Conservation (phyloP, 805 yeast species). For the Cyberlindnera mrakii region DNA sequence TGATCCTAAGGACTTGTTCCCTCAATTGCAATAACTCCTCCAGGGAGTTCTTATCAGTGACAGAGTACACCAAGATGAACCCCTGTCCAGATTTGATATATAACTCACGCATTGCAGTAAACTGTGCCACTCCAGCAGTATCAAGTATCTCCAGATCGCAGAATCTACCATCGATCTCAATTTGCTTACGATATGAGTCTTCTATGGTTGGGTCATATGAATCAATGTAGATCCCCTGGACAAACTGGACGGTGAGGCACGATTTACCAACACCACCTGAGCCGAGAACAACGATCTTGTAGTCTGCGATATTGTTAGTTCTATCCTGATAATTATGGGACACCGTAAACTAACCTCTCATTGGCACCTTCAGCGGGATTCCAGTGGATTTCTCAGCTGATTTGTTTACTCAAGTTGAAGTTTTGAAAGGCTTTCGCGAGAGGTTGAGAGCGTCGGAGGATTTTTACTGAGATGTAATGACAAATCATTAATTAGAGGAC, state of each 20-base stretch:
- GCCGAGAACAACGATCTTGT: constrained; percentile 86
- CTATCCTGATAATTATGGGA: not conserved
- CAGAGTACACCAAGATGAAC: constrained; percentile 79
- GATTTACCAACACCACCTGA: constrained; percentile 98
- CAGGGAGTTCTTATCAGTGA: constrained; percentile 70
- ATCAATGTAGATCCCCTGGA: constrained; percentile 84
- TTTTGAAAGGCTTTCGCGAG: not conserved
- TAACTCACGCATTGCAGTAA: constrained; percentile 90
- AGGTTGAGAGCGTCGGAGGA: not conserved
- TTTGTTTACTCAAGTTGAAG: too few species aligned
- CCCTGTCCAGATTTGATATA: constrained; percentile 89
- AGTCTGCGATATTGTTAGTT: constrained; percentile 39
- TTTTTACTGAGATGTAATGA: not conserved
- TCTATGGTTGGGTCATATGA: constrained; percentile 96
- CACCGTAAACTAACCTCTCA: not conserved
- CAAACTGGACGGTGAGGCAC: constrained; percentile 86
- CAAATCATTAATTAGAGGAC: too few species aligned
- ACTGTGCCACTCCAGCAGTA: constrained; percentile 93
- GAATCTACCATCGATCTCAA: constrained; percentile 81
- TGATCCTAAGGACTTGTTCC: constrained; percentile 79
- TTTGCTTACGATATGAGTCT: constrained; percentile 86
- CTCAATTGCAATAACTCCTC: constrained; percentile 72
- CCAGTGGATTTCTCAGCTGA: too few species aligned
- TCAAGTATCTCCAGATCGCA: constrained; percentile 85
- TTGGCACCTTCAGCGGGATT: not conserved